Evolutionary conservation across 176 grass and related monocot genomes (phyloP).

Genomic region (Paspalum notatum): DNA sequence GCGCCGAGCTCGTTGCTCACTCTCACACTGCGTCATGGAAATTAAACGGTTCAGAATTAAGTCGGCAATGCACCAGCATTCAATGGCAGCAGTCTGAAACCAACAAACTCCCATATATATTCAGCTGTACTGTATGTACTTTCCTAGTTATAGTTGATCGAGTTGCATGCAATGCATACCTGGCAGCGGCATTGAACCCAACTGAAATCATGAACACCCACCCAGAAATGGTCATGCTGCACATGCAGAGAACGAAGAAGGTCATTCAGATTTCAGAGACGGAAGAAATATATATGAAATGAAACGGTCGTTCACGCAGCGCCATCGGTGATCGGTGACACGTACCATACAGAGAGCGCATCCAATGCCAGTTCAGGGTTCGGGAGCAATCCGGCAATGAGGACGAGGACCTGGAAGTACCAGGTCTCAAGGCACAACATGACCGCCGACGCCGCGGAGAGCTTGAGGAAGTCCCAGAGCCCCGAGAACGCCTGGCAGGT

Average conservation of each 20-base stretch:
- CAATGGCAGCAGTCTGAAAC: too few species aligned
- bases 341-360: conserved; percentile 58
- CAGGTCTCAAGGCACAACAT: conserved; percentile 77
- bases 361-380: conserved; percentile 70
- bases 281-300: neutral
- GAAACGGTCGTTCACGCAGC: neutral
- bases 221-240: conserved; percentile 73
- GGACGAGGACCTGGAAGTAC: conserved; percentile 73
- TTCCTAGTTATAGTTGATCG: too few species aligned
- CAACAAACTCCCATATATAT: neutral
- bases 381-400: conserved; percentile 64
- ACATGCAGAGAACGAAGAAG: neutral
- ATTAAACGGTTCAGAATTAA: too few species aligned
- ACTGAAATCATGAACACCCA: conserved; percentile 93
- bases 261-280: too few species aligned
- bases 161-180: conserved; percentile 48
- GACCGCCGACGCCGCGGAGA: conserved; percentile 62
- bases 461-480: conserved; percentile 47
- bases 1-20: conserved; percentile 86
- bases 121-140: neutral
- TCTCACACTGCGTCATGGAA: conserved; percentile 60
- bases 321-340: neutral
- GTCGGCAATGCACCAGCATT: too few species aligned
- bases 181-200: conserved; percentile 87
- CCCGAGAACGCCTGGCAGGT: conserved; percentile 57